phyloP scores from a whole-genome alignment of 768 basidiomycete genomes.

The Suillus subaureus region DNA sequence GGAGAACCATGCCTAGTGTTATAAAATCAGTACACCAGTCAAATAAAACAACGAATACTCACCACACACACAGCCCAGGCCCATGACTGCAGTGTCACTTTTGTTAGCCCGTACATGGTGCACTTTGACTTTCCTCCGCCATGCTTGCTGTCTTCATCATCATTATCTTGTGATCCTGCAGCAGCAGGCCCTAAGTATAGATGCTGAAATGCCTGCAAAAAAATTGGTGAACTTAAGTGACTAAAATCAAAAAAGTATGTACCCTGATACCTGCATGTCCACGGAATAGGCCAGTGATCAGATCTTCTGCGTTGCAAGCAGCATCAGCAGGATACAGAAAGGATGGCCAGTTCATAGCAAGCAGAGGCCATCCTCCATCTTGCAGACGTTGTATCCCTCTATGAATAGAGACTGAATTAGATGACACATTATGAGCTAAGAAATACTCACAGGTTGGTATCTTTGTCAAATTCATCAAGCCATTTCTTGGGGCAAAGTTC shows the following conservation, averaged over 20 bases:
- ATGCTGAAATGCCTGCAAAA: background rate
- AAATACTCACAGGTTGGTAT: background rate
- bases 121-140: background rate
- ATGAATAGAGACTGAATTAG: background rate
- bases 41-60: background rate
- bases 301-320: background rate
- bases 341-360: constrained; percentile 5
- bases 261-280: background rate
- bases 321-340: background rate
- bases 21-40: background rate
- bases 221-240: background rate
- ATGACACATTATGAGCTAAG: too few species aligned
- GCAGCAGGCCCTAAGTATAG: constrained; percentile 7
- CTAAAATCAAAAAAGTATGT: background rate
- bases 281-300: background rate
- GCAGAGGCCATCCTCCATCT: constrained; percentile 2
- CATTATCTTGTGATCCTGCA: background rate
- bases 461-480: background rate
- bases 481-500: constrained; percentile 7
- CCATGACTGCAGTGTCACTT: background rate
- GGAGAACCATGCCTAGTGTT: background rate
- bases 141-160: background rate
- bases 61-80: background rate
- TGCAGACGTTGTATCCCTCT: constrained; percentile 6
- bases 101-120: background rate